These are phyloP conservation scores for Moesziomyces parantarcticus DNA, from an alignment of 1,284 basidiomycete genomes.

Conservation along the genomic window DNA sequence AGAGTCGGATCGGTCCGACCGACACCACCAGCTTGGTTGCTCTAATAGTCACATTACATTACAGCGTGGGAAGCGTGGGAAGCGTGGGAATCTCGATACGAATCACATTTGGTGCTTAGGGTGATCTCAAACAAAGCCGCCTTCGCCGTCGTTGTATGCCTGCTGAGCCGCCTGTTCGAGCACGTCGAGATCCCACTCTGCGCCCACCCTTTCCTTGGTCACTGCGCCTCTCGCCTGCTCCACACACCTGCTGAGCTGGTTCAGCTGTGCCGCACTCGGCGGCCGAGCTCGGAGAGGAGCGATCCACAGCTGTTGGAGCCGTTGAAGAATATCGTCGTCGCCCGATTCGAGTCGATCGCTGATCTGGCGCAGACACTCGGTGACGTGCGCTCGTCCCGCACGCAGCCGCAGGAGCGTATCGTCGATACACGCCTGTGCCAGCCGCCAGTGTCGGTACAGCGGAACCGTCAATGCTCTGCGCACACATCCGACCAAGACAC, in stretches of 20 bases:
- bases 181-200: slow-evolving; percentile 42
- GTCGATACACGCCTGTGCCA: slow-evolving; percentile 20
- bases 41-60: too few relatives aligned
- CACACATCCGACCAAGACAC: slow-evolving; percentile 20
- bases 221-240: slow-evolving; percentile 7
- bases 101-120: not conserved
- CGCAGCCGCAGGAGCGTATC: slow-evolving; percentile 13
- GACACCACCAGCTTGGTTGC: too few relatives aligned
- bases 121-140: slow-evolving; percentile 36
- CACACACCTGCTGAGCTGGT: slow-evolving; percentile 3
- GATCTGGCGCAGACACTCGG: slow-evolving; percentile 11
- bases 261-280: slow-evolving; percentile 5
- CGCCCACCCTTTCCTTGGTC: slow-evolving; percentile 23
- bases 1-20: too few relatives aligned
- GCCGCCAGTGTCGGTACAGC: slow-evolving; percentile 44
- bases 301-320: slow-evolving; percentile 27
- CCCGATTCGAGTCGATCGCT: slow-evolving; percentile 12
- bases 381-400: slow-evolving; percentile 15
- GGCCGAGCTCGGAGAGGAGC: slow-evolving; percentile 4
- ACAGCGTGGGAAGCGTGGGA: too few relatives aligned
- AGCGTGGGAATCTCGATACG: too few relatives aligned
- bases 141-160: slow-evolving; percentile 39
- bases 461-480: slow-evolving; percentile 27
- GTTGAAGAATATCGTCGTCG: slow-evolving; percentile 19
- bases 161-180: slow-evolving; percentile 30